Conservation (phyloP, 1,284 basidiomycete genomes). For the Salmacisia buchloeana region DNA sequence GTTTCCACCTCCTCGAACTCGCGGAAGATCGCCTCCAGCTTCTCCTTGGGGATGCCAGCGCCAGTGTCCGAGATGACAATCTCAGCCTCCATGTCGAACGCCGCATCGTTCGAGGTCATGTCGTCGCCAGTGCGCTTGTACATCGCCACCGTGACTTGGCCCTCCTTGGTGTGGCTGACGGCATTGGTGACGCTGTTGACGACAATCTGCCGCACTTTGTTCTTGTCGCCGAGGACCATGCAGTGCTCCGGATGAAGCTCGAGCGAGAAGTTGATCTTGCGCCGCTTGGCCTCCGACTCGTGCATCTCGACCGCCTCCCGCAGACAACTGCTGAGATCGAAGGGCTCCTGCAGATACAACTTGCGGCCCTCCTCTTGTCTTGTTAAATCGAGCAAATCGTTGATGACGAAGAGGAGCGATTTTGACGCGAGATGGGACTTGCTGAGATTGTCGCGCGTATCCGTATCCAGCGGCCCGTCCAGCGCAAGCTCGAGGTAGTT, state of each 20-base stretch:
- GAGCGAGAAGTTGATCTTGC: constrained; percentile 64
- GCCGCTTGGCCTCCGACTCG: constrained; percentile 65
- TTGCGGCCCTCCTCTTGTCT: constrained; percentile 74
- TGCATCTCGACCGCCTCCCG: constrained; percentile 62
- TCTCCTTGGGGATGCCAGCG: constrained; percentile 66
- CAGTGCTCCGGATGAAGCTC: constrained; percentile 57
- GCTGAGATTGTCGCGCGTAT: constrained; percentile 72
- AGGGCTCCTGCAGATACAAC: constrained; percentile 74
- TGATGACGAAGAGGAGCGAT: constrained; percentile 61
- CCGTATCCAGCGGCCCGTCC: constrained; percentile 68
- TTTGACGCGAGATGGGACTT: constrained; percentile 77
- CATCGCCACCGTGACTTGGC: constrained; percentile 65
- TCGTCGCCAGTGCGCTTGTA: constrained; percentile 44
- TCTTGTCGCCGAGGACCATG: constrained; percentile 58
- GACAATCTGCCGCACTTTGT: constrained; percentile 72
- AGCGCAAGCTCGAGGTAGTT: constrained; percentile 77
- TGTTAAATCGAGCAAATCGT: constrained; percentile 78
- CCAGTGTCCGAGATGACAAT: constrained; percentile 73
- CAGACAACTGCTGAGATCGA: constrained; percentile 66
- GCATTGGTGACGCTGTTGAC: constrained; percentile 79
- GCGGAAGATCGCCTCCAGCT: constrained; percentile 75
- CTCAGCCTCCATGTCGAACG: constrained; percentile 60
- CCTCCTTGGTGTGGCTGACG: constrained; percentile 65
- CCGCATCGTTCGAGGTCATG: constrained; percentile 21
- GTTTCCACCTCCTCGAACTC: constrained; percentile 79